Percentiles rank a stretch among this genome's conserved stretches.
phyloP scores from a whole-genome alignment of 2,329 filamentous ascomycete species.

The Aspergillus sp. region DNA sequence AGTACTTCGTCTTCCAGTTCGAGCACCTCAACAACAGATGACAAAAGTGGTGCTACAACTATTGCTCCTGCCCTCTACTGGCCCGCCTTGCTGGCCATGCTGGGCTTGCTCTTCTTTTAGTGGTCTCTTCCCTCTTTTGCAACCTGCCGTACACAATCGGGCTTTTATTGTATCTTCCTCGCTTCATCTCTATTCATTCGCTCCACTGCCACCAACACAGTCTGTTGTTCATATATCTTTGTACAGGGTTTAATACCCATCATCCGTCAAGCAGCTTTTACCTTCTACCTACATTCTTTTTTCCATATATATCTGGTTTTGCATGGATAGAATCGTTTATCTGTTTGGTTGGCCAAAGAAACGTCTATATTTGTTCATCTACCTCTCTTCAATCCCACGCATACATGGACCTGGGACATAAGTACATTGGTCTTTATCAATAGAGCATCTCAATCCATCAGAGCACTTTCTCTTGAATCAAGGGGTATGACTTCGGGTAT shows the following conservation, averaged over 20 bases:
- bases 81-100: conserved; percentile 9
- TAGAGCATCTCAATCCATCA: conserved; percentile 1
- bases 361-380: too few species aligned
- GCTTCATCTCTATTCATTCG: too few species aligned
- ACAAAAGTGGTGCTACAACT: conserved; percentile 4
- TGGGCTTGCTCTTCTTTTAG: conserved; percentile 7
- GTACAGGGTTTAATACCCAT: not conserved
- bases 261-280: not conserved
- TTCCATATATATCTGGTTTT: not conserved
- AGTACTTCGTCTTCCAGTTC: not conserved
- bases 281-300: conserved; percentile 4
- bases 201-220: too few species aligned
- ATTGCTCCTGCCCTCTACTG: conserved; percentile 7
- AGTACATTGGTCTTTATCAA: not conserved
- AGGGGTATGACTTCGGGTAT: conserved; percentile 34
- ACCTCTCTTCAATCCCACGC: too few species aligned
- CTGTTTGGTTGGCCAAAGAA: too few species aligned
- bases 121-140: not conserved
- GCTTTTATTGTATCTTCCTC: not conserved
- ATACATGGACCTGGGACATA: not conserved
- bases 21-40: not conserved
- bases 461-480: conserved; percentile 28
- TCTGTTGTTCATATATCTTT: not conserved
- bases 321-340: too few species aligned
- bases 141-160: not conserved